A percentile compares a stretch with the other conserved stretches of the same genome.
phyloP scores from a whole-genome alignment of 805 yeast genomes.

The Blastobotrys peoriensis region DNA sequence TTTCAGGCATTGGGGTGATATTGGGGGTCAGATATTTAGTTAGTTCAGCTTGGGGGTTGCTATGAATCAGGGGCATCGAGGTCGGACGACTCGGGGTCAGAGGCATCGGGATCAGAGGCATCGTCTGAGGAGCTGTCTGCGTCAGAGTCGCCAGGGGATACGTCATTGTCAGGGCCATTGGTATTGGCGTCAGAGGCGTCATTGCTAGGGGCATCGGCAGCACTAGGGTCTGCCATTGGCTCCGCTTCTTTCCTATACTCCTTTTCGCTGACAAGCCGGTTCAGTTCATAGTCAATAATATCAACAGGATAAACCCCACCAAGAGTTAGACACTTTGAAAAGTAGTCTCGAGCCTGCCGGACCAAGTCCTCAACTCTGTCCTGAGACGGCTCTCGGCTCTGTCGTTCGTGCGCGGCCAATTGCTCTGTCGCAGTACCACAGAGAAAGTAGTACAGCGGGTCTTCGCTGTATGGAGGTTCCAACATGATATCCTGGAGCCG shows the following conservation, averaged over 20 bases:
- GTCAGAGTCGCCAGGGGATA: too few species aligned
- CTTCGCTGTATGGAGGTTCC: conserved; percentile 17
- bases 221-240: too few species aligned
- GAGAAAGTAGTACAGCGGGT: conserved; percentile 16
- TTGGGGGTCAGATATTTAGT: background rate
- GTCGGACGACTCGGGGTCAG: too few species aligned
- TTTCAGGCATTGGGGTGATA: background rate
- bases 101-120: too few species aligned
- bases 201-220: too few species aligned
- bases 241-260: too few species aligned
- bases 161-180: too few species aligned
- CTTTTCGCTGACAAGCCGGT: too few species aligned
- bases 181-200: too few species aligned
- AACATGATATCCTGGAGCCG: conserved; percentile 18
- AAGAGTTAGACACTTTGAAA: conserved; percentile 13
- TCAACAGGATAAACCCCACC: conserved; percentile 21
- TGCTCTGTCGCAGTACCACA: conserved; percentile 21
- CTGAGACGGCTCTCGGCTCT: conserved; percentile 1
- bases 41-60: background rate
- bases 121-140: too few species aligned
- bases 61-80: too few species aligned
- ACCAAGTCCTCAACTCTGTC: conserved; percentile 3
- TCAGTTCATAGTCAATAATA: conserved; percentile 14
- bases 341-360: conserved; percentile 10
- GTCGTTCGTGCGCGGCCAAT: conserved; percentile 8